A percentile compares a stretch with the other conserved stretches of the same genome.
Evolutionary conservation across 371 early-diverging fungal species (phyloP).

Genomic region (Syncephalastrum contaminatum): DNA sequence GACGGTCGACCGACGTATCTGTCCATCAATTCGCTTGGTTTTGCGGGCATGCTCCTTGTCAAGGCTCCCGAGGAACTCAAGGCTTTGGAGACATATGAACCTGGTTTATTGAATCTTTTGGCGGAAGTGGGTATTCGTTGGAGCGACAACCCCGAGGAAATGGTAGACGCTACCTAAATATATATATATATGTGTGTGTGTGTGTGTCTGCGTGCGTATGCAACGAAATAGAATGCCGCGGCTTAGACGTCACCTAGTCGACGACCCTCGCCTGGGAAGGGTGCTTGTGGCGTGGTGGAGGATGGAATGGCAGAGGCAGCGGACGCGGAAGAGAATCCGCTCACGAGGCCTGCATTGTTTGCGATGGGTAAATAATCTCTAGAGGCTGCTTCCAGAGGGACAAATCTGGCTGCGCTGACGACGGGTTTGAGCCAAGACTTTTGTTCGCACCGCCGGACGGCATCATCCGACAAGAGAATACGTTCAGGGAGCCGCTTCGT

Average conservation of each 20-base stretch:
- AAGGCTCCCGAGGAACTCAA: slow-evolving; percentile 56
- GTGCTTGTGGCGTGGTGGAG: neutral
- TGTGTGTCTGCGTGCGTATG: too few species aligned
- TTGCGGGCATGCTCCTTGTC: slow-evolving; percentile 66
- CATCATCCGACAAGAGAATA: slow-evolving; percentile 9
- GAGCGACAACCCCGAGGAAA: neutral
- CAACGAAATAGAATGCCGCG: neutral
- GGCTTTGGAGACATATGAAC: slow-evolving; percentile 30
- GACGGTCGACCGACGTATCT: slow-evolving; percentile 25
- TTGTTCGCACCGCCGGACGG: slow-evolving; percentile 6
- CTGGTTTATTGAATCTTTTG: too few species aligned
- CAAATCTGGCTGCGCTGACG: slow-evolving; percentile 5
- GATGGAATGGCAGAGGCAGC: neutral
- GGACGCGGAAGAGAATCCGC: too few species aligned
- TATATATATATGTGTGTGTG: neutral
- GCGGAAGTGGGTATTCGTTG: too few species aligned
- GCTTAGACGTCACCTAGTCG: slow-evolving; percentile 18
- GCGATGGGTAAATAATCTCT: slow-evolving; percentile 9
- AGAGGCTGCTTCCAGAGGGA: slow-evolving; percentile 13
- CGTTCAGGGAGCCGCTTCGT: slow-evolving; percentile 6
- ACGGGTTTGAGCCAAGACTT: slow-evolving; percentile 8
- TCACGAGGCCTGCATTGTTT: neutral
- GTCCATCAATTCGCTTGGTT: slow-evolving; percentile 69
- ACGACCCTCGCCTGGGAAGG: slow-evolving; percentile 18
- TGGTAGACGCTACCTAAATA: neutral